These are phyloP conservation scores for Penicillium macrosclerotiorum DNA, from an alignment of 495 filamentous ascomycete genomes.

Conservation along the genomic window DNA sequence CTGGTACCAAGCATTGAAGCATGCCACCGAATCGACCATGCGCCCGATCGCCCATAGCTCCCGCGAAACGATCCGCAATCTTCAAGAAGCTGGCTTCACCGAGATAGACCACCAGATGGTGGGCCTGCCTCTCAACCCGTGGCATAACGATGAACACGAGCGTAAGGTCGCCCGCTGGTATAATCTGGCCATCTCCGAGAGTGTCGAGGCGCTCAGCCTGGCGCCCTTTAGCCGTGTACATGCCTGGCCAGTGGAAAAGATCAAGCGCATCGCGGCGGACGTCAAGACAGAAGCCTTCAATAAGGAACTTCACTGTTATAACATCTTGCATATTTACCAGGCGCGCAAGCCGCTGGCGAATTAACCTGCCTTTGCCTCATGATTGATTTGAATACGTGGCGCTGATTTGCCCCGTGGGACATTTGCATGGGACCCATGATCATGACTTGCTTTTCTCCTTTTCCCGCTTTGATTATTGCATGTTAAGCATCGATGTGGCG, in stretches of 20 bases:
- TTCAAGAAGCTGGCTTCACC: conserved; percentile 74
- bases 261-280: conserved; percentile 57
- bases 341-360: conserved; percentile 38
- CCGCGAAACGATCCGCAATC: conserved; percentile 54
- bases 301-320: conserved; percentile 67
- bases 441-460: conserved; percentile 10
- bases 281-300: conserved; percentile 70
- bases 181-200: conserved; percentile 70
- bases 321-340: conserved; percentile 62
- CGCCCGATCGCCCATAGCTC: conserved; percentile 68
- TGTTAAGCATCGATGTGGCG: conserved; percentile 3
- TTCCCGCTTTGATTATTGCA: not conserved
- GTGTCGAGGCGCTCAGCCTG: conserved; percentile 70
- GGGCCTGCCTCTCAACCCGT: conserved; percentile 72
- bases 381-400: too few relatives aligned
- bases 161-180: conserved; percentile 83
- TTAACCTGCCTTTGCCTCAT: conserved; percentile 4
- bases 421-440: too few relatives aligned
- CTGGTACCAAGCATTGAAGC: conserved; percentile 70
- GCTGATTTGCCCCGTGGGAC: too few relatives aligned
- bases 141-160: conserved; percentile 67
- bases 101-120: conserved; percentile 77
- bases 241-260: conserved; percentile 62
- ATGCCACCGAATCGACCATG: conserved; percentile 63
- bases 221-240: conserved; percentile 70